These are phyloP conservation scores for Tylopilus microsporus DNA, from an alignment of 1,284 basidiomycete genomes.

Conservation along the genomic window DNA sequence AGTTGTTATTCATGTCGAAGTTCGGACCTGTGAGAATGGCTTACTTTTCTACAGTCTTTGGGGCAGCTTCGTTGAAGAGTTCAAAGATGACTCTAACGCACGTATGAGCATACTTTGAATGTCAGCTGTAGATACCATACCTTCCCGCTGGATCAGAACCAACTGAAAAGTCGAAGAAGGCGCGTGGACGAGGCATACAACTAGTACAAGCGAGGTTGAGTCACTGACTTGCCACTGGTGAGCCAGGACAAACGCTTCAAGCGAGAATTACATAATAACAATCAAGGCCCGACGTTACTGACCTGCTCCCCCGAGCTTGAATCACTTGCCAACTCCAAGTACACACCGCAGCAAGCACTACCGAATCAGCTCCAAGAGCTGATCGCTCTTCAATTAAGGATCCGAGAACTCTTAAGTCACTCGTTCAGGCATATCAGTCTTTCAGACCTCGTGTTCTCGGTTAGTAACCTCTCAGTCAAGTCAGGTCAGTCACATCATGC, in stretches of 20 bases:
- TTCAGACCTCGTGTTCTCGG: neutral
- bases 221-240: too few species aligned
- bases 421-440: neutral
- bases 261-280: conserved; percentile 15
- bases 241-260: too few species aligned
- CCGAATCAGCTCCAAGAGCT: neutral
- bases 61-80: conserved; percentile 69
- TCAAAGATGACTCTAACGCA: conserved; percentile 69
- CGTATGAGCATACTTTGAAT: conserved; percentile 1
- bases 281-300: neutral
- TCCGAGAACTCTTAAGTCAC: neutral
- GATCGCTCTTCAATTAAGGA: neutral
- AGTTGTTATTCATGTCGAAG: conserved; percentile 2
- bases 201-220: too few species aligned
- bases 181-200: conserved; percentile 45
- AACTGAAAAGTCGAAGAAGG: conserved; percentile 65
- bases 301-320: neutral
- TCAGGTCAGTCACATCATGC: conserved; percentile 1
- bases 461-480: neutral
- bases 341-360: neutral
- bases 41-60: conserved; percentile 85
- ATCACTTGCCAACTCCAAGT: neutral
- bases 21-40: conserved; percentile 17
- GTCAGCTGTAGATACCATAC: conserved; percentile 29
- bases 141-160: conserved; percentile 55